phyloP scores from a whole-genome alignment of 495 filamentous ascomycete genomes.

The Daldinia grandis region DNA sequence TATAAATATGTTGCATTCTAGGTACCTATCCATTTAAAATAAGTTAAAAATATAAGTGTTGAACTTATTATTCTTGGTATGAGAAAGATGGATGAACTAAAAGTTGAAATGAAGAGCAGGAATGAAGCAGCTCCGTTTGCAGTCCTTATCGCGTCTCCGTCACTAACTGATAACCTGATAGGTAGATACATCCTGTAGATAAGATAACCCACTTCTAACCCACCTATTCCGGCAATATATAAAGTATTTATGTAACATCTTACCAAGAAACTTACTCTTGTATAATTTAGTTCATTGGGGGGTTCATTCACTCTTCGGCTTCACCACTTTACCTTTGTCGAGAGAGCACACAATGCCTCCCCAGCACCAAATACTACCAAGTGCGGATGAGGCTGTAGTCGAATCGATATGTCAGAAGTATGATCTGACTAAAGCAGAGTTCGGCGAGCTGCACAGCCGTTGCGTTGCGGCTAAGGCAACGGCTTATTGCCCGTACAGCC shows the following conservation, averaged over 20 bases:
- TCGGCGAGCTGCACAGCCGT: conserved; percentile 65
- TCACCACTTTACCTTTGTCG: conserved; percentile 1
- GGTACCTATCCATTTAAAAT: no score
- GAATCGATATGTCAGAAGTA: conserved; percentile 49
- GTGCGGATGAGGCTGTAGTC: conserved; percentile 38
- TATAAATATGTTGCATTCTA: background rate
- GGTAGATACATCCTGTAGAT: conserved; percentile 22
- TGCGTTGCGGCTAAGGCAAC: conserved; percentile 71
- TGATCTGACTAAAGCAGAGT: conserved; percentile 65
- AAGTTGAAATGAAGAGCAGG: background rate
- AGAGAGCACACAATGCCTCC: conserved; percentile 23
- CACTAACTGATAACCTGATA: conserved; percentile 10
- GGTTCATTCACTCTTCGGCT: background rate
- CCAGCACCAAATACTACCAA: conserved; percentile 36
- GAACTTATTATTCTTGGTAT: no score
- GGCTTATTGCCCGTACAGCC: conserved; percentile 94
- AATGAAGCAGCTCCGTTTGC: background rate
- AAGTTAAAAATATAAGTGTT: no score
- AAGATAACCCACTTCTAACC: background rate
- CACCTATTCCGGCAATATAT: conserved; percentile 16
- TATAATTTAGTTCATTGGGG: background rate
- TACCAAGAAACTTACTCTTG: conserved; percentile 8
- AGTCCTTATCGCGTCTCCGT: background rate
- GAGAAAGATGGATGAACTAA: background rate
- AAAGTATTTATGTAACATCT: conserved; percentile 31